These are phyloP conservation scores for Climacium dendroides DNA, from an alignment of 225 moss, liverwort and hornwort genomes.

Conservation along the genomic window DNA sequence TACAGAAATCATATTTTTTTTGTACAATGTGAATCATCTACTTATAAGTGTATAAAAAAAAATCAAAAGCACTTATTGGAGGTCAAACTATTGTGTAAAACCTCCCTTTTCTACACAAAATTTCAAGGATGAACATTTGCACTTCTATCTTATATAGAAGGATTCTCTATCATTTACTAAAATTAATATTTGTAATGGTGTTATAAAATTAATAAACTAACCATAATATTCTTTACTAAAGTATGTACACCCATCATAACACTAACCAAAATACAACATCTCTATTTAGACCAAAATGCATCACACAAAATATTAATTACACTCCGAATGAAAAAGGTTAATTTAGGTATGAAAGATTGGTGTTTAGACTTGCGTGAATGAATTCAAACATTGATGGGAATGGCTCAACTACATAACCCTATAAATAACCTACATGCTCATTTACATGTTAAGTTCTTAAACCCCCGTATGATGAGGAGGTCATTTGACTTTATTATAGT, in stretches of 20 bases:
- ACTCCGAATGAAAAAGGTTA: not conserved
- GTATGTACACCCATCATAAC: not conserved
- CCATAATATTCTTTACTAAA: not conserved
- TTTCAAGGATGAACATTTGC: too few relatives aligned
- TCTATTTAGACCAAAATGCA: not conserved
- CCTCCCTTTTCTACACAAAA: too few relatives aligned
- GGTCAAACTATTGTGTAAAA: too few relatives aligned
- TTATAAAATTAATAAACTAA: too few relatives aligned
- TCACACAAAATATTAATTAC: not conserved
- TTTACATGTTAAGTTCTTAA: fast-evolving
- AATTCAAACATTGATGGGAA: fast-evolving
- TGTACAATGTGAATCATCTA: too few relatives aligned
- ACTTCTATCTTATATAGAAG: too few relatives aligned
- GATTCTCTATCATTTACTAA: too few relatives aligned
- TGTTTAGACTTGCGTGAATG: fast-evolving
- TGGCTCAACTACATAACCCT: not conserved
- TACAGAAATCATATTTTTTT: too few relatives aligned
- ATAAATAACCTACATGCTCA: not conserved
- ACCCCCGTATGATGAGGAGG: fast-evolving
- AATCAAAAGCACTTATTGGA: too few relatives aligned
- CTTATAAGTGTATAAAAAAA: too few relatives aligned
- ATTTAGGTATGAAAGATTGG: not conserved
- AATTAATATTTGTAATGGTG: too few relatives aligned
- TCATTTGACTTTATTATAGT: not conserved
- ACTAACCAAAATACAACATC: fast-evolving